phyloP scores from a whole-genome alignment of 148 eudicot species.

The Silene latifolia region DNA sequence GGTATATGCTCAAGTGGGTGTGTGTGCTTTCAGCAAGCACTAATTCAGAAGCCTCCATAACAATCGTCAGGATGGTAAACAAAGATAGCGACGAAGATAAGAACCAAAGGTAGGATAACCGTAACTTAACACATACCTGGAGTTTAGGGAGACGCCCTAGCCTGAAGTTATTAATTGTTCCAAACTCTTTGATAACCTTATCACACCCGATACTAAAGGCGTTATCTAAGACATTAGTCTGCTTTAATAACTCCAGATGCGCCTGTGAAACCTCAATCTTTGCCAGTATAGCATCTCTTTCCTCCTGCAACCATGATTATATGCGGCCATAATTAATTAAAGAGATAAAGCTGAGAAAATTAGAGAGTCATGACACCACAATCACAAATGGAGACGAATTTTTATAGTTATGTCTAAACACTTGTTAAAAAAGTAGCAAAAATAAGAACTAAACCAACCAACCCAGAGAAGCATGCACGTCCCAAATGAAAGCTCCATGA shows the following conservation, averaged over 20 bases:
- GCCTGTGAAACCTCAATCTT: conserved; percentile 98
- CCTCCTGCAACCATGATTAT: conserved; percentile 49
- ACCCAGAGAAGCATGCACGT: not conserved
- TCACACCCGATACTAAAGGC: conserved; percentile 92
- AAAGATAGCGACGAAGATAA: conserved; percentile 7
- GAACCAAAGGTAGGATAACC: not conserved
- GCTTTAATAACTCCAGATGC: conserved; percentile 84
- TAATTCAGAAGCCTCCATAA: not conserved
- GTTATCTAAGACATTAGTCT: conserved; percentile 87
- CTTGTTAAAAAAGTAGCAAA: conserved; percentile 9
- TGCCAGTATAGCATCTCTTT: conserved; percentile 88
- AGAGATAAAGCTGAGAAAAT: not conserved
- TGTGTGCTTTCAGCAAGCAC: conserved; percentile 4
- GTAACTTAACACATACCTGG: conserved; percentile 46
- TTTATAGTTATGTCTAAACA: not conserved
- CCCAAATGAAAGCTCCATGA: conserved; percentile 1
- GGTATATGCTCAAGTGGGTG: not conserved
- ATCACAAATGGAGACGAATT: not conserved
- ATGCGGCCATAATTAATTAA: not conserved
- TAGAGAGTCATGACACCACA: not conserved
- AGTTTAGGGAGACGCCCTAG: conserved; percentile 95
- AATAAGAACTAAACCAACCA: conserved; percentile 5
- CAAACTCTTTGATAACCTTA: conserved; percentile 62
- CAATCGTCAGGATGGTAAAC: not conserved
- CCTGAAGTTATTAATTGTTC: conserved; percentile 93